phyloP scores from a whole-genome alignment of 306 rosid genomes.

The Mimosa bimucronata region DNA sequence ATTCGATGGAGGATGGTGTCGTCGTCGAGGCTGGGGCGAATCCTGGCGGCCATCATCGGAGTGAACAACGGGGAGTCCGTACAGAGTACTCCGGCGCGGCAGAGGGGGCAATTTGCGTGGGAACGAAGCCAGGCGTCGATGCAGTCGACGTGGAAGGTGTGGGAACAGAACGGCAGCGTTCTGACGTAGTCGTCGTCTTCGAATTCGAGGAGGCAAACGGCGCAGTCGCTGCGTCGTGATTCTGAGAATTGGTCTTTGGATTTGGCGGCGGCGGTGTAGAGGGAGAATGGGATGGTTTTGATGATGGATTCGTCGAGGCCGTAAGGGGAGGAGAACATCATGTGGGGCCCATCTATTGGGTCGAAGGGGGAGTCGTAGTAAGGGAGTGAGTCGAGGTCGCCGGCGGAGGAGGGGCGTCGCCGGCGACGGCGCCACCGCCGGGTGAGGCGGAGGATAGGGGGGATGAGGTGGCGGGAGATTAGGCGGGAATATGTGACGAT shows the following conservation, averaged over 20 bases:
- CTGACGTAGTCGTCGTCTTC: conserved; percentile 83
- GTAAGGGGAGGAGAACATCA: conserved; percentile 58
- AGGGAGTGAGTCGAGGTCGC: conserved; percentile 76
- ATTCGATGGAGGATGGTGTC: conserved; percentile 61
- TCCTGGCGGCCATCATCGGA: conserved; percentile 88
- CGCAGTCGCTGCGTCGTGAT: conserved; percentile 66
- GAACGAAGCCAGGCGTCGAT: conserved; percentile 95
- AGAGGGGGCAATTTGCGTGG: conserved; percentile 95
- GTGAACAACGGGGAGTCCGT: conserved; percentile 80
- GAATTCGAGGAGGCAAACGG: conserved; percentile 82
- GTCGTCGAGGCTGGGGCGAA: conserved; percentile 77
- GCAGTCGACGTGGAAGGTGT: conserved; percentile 88
- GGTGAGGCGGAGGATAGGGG: conserved; percentile 49
- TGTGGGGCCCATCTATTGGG: conserved; percentile 47
- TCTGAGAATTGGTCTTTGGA: conserved; percentile 29
- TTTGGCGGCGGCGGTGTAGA: conserved; percentile 59
- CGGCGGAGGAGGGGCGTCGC: conserved; percentile 61
- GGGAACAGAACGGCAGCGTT: conserved; percentile 80
- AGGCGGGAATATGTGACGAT: conserved; percentile 87
- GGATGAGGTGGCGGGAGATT: conserved; percentile 78
- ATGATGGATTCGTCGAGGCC: conserved; percentile 89
- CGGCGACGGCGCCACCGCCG: conserved; percentile 57
- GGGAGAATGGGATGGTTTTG: conserved; percentile 84
- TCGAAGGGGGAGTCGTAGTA: conserved; percentile 79
- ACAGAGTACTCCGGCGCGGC: conserved; percentile 83